Percentiles rank a stretch among this genome's conserved stretches.
phyloP scores from a whole-genome alignment of 179 eudicot genomes.

The Beta corolliflora region DNA sequence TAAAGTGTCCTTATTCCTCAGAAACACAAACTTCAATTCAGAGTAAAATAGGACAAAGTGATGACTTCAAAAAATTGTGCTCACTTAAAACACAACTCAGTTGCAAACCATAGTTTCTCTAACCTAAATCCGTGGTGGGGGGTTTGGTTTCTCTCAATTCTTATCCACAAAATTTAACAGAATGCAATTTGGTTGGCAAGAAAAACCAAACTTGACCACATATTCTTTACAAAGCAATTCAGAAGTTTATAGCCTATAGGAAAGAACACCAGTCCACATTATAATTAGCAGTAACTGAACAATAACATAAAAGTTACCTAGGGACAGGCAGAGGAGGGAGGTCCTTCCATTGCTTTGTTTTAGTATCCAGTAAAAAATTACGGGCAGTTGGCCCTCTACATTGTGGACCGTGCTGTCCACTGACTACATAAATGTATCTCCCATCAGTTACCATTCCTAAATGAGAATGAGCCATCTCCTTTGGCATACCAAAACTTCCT shows the following conservation, averaged over 20 bases:
- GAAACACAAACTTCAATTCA: too few species aligned
- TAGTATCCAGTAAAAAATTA: conserved; percentile 80
- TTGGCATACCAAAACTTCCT: conserved; percentile 96
- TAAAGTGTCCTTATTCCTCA: too few species aligned
- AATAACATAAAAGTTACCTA: conserved; percentile 48
- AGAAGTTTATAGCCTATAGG: too few species aligned
- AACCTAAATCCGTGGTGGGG: too few species aligned
- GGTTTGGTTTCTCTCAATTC: too few species aligned
- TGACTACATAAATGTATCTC: conserved; percentile 84
- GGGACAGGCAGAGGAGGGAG: conserved; percentile 88
- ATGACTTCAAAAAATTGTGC: too few species aligned
- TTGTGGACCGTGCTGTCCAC: conserved; percentile 97
- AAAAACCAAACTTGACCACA: neutral
- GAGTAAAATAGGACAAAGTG: too few species aligned
- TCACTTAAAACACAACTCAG: too few species aligned
- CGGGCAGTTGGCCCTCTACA: conserved; percentile 94
- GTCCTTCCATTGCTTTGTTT: conserved; percentile 76
- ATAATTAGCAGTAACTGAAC: neutral
- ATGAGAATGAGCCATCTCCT: conserved; percentile 99
- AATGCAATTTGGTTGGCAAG: neutral
- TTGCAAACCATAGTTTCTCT: too few species aligned
- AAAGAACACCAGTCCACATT: too few species aligned
- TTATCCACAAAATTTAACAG: too few species aligned
- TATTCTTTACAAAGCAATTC: too few species aligned
- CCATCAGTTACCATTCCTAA: conserved; percentile 99